Base-by-base conservation (phyloP, 2,329 filamentous ascomycete species). In the Alternaria alternata region DNA sequence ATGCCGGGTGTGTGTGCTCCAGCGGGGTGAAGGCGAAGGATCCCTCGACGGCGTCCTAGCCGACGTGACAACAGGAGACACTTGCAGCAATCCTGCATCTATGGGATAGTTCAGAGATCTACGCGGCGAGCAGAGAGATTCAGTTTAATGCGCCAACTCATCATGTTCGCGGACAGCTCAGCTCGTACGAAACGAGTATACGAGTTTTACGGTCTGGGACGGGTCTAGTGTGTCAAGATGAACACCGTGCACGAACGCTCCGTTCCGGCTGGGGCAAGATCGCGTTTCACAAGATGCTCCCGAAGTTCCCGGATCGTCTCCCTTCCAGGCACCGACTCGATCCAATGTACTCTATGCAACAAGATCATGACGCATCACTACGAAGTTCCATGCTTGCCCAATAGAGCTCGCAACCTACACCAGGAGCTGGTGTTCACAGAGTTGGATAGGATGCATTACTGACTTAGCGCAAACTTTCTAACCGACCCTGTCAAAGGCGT, bases 381-480 rank as follows among this genome's bases (percentile, higher is more conserved):
- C 14, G 1, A 12, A 18, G 14, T 18, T 26, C 11, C n/a, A 20
- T 24, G 3, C 16, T n/a, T 5, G 24, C 14, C 30, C 7, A 6
- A 3, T 16, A 7, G 5, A 49, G 3, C 7, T 38, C 46, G 34
- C 32, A 24, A 26, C 9, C 20, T n/a, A 36, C 3, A 16, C 11
- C 9, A 12, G 11, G 32, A 3, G 4, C 16, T n/a, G 30, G 36
- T 49, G 20, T 16, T 34, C 46, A 20, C n/a, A 6, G 9, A 8
- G 12, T 11, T 24, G 4, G 18, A 24, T 5, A 4, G 2, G 32
- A 32, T 38, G 46, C 46, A 38, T 24, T 11, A n/a, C 32, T 36
- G 46, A 38, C 46, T 30, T 48, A 48, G 30, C 46, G 46, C 46
- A 48, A 48, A 48, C 46, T 1, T 48, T 48, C 4, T 48, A 48